Conservation (phyloP, 164 flowering plant species). For the Kalanchoe fedtschenkoi region DNA sequence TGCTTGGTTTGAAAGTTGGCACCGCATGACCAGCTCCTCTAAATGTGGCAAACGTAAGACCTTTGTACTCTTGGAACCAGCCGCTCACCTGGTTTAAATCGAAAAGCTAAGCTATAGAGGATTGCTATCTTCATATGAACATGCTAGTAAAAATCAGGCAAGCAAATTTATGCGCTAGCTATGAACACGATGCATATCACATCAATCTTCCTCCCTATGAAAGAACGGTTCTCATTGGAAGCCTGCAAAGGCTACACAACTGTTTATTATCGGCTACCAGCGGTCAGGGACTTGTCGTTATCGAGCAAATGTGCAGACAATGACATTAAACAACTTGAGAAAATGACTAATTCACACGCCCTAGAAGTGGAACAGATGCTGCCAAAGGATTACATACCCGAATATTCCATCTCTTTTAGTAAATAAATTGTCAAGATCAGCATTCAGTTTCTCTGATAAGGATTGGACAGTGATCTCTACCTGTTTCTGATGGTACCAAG, state of each 20-base stretch:
- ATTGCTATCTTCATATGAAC: neutral
- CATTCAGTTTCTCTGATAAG: neutral
- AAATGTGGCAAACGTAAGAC: conserved; percentile 83
- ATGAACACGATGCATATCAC: no score
- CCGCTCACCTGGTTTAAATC: conserved; percentile 60
- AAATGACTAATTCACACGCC: neutral
- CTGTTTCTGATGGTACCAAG: conserved; percentile 85
- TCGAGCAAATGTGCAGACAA: neutral
- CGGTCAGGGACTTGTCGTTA: neutral
- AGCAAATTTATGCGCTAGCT: no score
- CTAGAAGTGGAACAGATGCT: neutral
- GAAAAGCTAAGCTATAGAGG: neutral
- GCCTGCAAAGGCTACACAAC: neutral
- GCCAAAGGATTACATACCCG: neutral
- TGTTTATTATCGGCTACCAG: no score
- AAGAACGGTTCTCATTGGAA: neutral
- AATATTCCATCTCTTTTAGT: neutral
- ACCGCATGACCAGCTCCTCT: conserved; percentile 99
- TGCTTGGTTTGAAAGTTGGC: conserved; percentile 78
- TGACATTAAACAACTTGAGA: neutral
- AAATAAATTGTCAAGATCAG: neutral
- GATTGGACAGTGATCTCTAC: conserved; percentile 17
- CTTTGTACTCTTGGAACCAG: conserved; percentile 79
- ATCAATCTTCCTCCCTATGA: no score
- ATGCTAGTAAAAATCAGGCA: no score